These are phyloP conservation scores for Handroanthus guayacan DNA, from an alignment of 257 asterid species.

Conservation along the genomic window DNA sequence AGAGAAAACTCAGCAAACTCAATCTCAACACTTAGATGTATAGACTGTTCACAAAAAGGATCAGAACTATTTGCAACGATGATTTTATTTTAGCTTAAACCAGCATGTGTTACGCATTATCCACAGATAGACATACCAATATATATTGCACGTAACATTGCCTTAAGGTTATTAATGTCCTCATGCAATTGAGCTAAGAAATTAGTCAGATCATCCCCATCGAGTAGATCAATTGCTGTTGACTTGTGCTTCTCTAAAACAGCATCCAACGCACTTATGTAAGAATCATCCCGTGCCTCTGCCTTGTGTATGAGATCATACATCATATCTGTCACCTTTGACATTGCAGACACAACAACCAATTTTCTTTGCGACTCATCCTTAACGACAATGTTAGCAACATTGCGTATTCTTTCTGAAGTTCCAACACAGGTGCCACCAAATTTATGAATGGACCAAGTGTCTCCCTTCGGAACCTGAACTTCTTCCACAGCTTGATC, in stretches of 20 bases:
- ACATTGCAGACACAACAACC: slow-evolving; percentile 96
- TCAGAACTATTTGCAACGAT: background rate
- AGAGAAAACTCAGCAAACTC: background rate
- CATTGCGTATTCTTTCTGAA: slow-evolving; percentile 84
- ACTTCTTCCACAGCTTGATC: slow-evolving; percentile 61
- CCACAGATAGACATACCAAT: slow-evolving; percentile 62
- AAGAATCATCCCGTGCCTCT: slow-evolving; percentile 78
- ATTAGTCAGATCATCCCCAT: slow-evolving; percentile 71
- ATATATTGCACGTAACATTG: slow-evolving; percentile 92
- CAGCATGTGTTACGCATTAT: background rate
- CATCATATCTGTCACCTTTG: slow-evolving; percentile 99
- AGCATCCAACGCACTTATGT: slow-evolving; percentile 67
- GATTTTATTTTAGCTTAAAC: background rate
- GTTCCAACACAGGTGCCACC: slow-evolving; percentile 98
- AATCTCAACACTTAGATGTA: background rate
- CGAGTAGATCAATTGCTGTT: slow-evolving; percentile 81
- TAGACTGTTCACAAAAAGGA: slow-evolving; percentile 2
- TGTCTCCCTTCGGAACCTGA: slow-evolving; percentile 79
- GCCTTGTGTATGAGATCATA: slow-evolving; percentile 89
- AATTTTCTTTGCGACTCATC: slow-evolving; percentile 81
- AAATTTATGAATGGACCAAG: slow-evolving; percentile 96
- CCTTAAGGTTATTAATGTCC: slow-evolving; percentile 84
- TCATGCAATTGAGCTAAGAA: slow-evolving; percentile 68
- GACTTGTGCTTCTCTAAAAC: slow-evolving; percentile 83
- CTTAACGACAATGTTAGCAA: slow-evolving; percentile 74